These are phyloP conservation scores for Volvariella volvacea DNA, from an alignment of 1,284 basidiomycete genomes.

Conservation along the genomic window DNA sequence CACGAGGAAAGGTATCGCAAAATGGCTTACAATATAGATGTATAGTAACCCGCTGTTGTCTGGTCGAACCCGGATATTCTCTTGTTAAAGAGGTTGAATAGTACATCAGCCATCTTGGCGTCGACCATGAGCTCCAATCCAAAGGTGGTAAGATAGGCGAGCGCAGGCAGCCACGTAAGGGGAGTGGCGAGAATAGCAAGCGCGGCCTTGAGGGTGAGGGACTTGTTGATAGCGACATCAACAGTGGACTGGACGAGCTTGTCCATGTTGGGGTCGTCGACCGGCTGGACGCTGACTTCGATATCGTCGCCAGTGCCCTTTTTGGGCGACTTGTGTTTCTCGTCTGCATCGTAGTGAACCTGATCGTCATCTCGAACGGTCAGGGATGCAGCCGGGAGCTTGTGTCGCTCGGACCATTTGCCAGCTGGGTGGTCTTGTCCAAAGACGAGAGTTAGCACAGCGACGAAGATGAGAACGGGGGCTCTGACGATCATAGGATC, in stretches of 20 bases:
- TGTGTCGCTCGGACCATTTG: constrained; percentile 48
- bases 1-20: background rate
- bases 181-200: constrained; percentile 33
- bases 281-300: constrained; percentile 9
- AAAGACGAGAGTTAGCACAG: constrained; percentile 37
- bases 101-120: constrained; percentile 44
- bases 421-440: constrained; percentile 60
- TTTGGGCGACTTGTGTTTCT: constrained; percentile 12
- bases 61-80: constrained; percentile 27
- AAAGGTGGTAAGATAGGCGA: constrained; percentile 49
- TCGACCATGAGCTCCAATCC: constrained; percentile 57
- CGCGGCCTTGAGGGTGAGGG: constrained; percentile 32
- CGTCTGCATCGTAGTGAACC: constrained; percentile 12
- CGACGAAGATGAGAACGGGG: constrained; percentile 44
- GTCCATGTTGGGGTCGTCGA: constrained; percentile 6
- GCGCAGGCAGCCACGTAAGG: constrained; percentile 54
- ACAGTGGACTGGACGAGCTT: constrained; percentile 19
- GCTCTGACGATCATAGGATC: constrained; percentile 20
- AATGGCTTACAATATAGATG: constrained; percentile 26
- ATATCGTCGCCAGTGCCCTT: constrained; percentile 8
- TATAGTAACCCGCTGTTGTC: constrained; percentile 45
- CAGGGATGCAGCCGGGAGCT: constrained; percentile 27
- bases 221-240: constrained; percentile 46
- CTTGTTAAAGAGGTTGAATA: constrained; percentile 30
- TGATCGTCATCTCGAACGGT: constrained; percentile 18